These are phyloP conservation scores for Colletotrichum acutatum DNA, from an alignment of 2,329 filamentous ascomycete genomes.

Conservation along the genomic window DNA sequence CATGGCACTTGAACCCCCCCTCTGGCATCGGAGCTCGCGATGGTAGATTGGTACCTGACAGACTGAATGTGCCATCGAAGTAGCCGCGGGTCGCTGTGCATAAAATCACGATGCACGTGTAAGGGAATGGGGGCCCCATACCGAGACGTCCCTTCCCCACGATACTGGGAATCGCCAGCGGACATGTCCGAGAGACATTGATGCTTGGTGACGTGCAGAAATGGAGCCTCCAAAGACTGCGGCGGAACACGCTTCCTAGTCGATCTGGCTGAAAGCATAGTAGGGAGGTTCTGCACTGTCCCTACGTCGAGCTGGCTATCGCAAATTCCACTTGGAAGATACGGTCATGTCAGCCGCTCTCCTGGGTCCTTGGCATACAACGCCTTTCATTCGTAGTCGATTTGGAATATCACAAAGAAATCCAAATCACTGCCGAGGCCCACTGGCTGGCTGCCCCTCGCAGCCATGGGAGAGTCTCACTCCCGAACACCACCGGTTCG, in stretches of 20 bases:
- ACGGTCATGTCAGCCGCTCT: neutral
- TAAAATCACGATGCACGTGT: neutral
- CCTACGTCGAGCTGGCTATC: neutral
- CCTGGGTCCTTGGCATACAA: neutral
- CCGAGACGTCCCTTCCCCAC: neutral
- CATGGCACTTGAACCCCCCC: neutral
- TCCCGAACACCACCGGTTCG: neutral
- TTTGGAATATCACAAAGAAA: neutral
- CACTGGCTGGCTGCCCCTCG: neutral
- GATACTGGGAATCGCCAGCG: neutral
- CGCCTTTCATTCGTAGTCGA: neutral
- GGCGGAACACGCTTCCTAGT: neutral
- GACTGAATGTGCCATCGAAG: neutral
- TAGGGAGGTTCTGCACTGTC: neutral
- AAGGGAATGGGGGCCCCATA: neutral
- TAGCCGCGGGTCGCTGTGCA: conserved; percentile 6
- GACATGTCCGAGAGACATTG: conserved; percentile 20
- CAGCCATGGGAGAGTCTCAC: neutral
- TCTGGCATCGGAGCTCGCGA: conserved; percentile 27
- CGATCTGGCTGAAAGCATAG: no score
- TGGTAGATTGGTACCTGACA: neutral
- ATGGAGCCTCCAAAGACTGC: neutral
- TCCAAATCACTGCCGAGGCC: neutral
- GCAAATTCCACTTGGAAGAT: neutral
- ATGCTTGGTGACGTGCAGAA: neutral